Conservation (phyloP, 495 filamentous ascomycete species). For the Oleoguttula mirabilis region DNA sequence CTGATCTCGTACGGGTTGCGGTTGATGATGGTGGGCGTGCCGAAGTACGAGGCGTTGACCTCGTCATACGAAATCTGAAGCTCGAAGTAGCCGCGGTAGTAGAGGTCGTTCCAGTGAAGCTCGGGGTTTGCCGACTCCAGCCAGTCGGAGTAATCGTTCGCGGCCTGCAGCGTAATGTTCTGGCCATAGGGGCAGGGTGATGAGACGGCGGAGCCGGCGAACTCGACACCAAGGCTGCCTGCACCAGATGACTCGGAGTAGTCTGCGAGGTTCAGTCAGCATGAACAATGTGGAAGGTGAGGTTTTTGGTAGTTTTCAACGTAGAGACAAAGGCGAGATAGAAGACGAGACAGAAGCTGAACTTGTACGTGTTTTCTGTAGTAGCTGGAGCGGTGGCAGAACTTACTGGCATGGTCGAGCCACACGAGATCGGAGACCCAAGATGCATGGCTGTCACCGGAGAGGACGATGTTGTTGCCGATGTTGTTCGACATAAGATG, state of each 20-base stretch:
- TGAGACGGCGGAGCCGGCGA: conserved; percentile 51
- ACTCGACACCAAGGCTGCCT: conserved; percentile 53
- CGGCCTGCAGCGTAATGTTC: conserved; percentile 34
- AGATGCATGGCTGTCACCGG: conserved; percentile 51
- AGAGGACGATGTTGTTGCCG: conserved; percentile 53
- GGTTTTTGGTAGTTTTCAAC: too few relatives aligned
- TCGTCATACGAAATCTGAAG: conserved; percentile 24
- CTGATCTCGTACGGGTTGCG: conserved; percentile 38
- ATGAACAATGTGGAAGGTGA: not conserved
- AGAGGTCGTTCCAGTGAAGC: conserved; percentile 57
- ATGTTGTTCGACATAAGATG: conserved; percentile 50
- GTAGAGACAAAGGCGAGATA: too few relatives aligned
- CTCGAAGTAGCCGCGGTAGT: conserved; percentile 45
- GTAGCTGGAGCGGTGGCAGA: not conserved
- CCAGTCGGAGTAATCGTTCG: conserved; percentile 31
- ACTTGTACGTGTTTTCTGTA: too few relatives aligned
- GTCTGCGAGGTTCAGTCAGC: conserved; percentile 1
- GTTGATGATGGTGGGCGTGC: conserved; percentile 29
- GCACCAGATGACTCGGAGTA: conserved; percentile 46
- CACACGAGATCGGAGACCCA: conserved; percentile 59
- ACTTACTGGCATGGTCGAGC: conserved; percentile 36
- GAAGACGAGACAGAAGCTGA: too few relatives aligned
- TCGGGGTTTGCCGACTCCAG: conserved; percentile 42
- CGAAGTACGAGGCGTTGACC: conserved; percentile 42
- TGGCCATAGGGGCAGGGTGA: conserved; percentile 40